phyloP scores from a whole-genome alignment of 2,329 filamentous ascomycete species.

The Penicillium sp. region DNA sequence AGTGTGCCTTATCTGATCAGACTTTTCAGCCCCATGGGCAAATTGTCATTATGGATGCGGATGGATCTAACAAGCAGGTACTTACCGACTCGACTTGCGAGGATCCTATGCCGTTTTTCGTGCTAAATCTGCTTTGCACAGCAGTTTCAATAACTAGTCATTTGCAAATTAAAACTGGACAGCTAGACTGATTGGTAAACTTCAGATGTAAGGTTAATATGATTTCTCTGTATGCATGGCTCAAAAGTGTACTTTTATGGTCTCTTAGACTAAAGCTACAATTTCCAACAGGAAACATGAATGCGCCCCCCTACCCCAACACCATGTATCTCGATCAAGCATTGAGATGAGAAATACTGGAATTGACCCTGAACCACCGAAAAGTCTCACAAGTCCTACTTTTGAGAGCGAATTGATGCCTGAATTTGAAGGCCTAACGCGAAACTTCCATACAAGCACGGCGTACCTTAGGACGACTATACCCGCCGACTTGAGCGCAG shows the following conservation, averaged over 20 bases:
- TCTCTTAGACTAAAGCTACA: background rate
- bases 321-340: too few relatives aligned
- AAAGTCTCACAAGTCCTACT: too few relatives aligned
- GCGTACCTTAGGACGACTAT: too few relatives aligned
- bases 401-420: too few relatives aligned
- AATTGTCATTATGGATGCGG: constrained; percentile 50
- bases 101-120: constrained; percentile 37
- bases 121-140: constrained; percentile 19
- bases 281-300: background rate
- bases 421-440: too few relatives aligned
- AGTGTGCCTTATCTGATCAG: constrained; percentile 47
- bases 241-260: background rate
- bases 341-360: too few relatives aligned
- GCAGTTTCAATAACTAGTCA: background rate
- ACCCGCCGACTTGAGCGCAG: background rate
- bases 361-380: too few relatives aligned
- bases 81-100: constrained; percentile 39
- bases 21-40: constrained; percentile 54
- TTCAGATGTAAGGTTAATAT: background rate
- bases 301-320: too few relatives aligned
- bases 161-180: background rate
- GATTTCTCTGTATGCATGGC: background rate
- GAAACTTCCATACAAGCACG: too few relatives aligned
- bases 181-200: background rate
- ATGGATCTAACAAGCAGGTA: constrained; percentile 41